Conservation (phyloP, 176 grass and related monocot species). For the Hordeum marinum region DNA sequence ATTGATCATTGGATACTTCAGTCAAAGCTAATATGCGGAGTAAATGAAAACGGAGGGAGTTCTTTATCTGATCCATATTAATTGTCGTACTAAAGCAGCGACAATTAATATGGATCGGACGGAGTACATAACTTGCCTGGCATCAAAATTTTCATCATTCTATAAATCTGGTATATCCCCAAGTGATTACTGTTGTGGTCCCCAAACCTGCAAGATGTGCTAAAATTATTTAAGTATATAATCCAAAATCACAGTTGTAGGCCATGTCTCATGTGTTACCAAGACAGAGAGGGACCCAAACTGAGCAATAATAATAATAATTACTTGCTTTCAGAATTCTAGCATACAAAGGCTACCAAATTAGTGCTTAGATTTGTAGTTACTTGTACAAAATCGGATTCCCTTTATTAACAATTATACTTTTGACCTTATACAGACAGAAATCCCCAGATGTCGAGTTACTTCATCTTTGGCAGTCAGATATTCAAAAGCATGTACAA, state of each 20-base stretch:
- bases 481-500: neutral
- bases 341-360: neutral
- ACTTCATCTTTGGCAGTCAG: neutral
- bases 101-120: too few relatives aligned
- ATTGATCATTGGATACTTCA: too few relatives aligned
- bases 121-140: too few relatives aligned
- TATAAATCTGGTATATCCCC: neutral
- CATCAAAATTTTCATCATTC: neutral
- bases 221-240: neutral
- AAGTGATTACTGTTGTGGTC: constrained; percentile 11
- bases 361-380: neutral
- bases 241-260: neutral
- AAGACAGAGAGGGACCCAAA: neutral
- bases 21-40: too few relatives aligned
- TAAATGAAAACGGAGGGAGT: too few relatives aligned
- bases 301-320: neutral
- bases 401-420: too few relatives aligned
- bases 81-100: too few relatives aligned
- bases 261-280: neutral
- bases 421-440: too few relatives aligned
- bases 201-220: constrained; percentile 1
- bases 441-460: neutral
- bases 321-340: neutral
- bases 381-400: too few relatives aligned
- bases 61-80: too few relatives aligned